A percentile compares a stretch with the other conserved stretches of the same genome.
Evolutionary conservation across 768 basidiomycete species (phyloP).

Genomic region (Guyanaporus albipodus): DNA sequence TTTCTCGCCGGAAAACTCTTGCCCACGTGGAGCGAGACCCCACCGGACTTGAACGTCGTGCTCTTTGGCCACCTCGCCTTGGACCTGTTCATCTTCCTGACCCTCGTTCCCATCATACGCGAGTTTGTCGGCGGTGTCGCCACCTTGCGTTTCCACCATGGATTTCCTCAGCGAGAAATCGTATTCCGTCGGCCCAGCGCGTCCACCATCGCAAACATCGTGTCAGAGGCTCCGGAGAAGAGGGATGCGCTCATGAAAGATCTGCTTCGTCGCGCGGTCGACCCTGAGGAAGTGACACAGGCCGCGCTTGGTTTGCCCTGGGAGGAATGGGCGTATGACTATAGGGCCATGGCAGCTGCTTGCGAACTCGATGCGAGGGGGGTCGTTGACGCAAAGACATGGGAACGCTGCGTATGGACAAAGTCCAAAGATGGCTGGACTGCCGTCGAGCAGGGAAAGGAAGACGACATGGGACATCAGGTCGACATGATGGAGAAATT

Average conservation of each 20-base stretch:
- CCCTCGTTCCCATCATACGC: constrained; percentile 23
- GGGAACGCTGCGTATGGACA: constrained; percentile 34
- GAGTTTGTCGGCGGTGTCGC: constrained; percentile 20
- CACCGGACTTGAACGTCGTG: constrained; percentile 14
- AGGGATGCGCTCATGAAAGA: constrained; percentile 24
- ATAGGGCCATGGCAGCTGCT: constrained; percentile 27
- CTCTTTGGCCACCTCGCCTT: constrained; percentile 25
- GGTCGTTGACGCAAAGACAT: constrained; percentile 18
- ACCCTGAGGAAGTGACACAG: constrained; percentile 29
- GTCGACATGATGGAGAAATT: constrained; percentile 30
- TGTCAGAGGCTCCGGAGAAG: constrained; percentile 24
- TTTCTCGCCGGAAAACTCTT: constrained; percentile 22
- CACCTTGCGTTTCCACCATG: constrained; percentile 23
- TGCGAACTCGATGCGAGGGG: constrained; percentile 20
- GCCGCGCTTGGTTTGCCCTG: constrained; percentile 27
- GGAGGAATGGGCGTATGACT: constrained; percentile 33
- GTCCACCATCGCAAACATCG: constrained; percentile 24
- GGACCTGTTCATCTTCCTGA: constrained; percentile 26
- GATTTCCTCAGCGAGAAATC: constrained; percentile 27
- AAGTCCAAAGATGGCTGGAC: constrained; percentile 27
- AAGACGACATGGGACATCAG: constrained; percentile 15
- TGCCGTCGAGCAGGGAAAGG: constrained; percentile 28
- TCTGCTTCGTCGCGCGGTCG: constrained; percentile 25
- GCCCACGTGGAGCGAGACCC: constrained; percentile 7
- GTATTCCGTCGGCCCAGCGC: constrained; percentile 30